Base-by-base conservation (phyloP, 192 early-diverging fungal species). In the Podila epicladia region DNA sequence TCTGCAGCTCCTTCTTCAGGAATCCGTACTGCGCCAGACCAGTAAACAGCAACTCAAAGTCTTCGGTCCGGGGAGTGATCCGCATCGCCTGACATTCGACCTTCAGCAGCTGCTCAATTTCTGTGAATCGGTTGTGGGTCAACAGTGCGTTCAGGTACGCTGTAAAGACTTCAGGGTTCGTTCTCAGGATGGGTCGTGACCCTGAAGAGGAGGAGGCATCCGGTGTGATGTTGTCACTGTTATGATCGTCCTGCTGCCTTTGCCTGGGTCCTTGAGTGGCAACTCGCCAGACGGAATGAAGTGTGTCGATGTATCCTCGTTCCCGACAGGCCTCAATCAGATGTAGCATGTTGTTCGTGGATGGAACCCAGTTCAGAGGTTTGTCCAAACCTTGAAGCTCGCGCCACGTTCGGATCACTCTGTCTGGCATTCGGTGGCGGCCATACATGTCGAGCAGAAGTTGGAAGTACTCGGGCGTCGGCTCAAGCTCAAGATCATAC, bases 271-370 rank as follows among this genome's bases (percentile, higher is more conserved):
- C 26, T 29, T 37, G 33, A 26, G 63, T 71, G 9, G 76, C 76
- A 7, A 53, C 20, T n/a, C 53, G 66, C 77, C 77, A 80, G 9
- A 73, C 63, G 19, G 71, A 58, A 19, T 73, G 60, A 13, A 80
- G 35, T 2, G 53, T 69, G 31, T 80, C 77, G 12, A 80, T 69
- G 17, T 80, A 73, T 13, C 77, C 77, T n/a, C 77, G 77, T 11
- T 80, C 77, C 19, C 77, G 65, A 59, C 77, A 80, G 0, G 77
- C 77, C 45, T 80, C 77, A 8, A 80, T 80, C 62, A 73, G 26
- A 53, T 73, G 45, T n/a, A 80, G 13, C 3, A 72, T 28, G 37
- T 73, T 80, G 31, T 62, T 73, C 11, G 70, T 80, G 11, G 53
- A 45, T 2, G 69, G 71, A 8, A 60, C 28, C 71, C 71, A 80